Base-by-base conservation (phyloP, 2,329 filamentous ascomycete genomes). In the Apiospora saccharicola region DNA sequence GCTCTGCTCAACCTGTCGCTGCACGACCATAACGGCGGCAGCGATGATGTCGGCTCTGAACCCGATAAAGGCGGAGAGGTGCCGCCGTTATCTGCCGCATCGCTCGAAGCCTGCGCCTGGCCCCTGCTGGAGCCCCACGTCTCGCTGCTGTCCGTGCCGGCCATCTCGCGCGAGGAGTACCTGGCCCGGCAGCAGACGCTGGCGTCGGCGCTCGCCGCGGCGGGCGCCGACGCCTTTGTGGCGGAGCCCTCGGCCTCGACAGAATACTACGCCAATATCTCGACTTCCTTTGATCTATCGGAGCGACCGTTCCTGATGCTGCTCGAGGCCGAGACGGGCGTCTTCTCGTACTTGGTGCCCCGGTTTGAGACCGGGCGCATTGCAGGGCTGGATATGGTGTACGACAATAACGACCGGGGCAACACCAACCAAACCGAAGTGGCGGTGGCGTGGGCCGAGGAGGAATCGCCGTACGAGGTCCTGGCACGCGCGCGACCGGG, bases 331-430 rank as follows among this genome's bases (percentile, higher is more conserved):
- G 73, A 74, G 67, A 72, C 74, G 12, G 78, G 74, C 37, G 67
- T 70, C 16, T 80, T 79, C 72, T 78, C 78, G 4, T 79, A 79
- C 46, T 74, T 79, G 14, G 79, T 80, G 3, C 78, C 78, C 68
- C 74, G 75, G 46, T 80, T 80, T 49, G 79, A 80, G 64, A 76
- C 76, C 5, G 79, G 78, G 47, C 78, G 79, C 44, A 74, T 80
- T 26, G 78, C 76, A 3, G 76, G 75, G 26, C 75, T 79, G 61
- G 75, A 78, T 67, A 80, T 79, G 78, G 78, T 79, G 14, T 78
- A 77, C 73, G 71, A 64, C 57, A 22, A 6, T 22, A 10, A 7
- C 30, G 30, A 13, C 44, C 44, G 44, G 44, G 46, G n/a, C 46
- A n/a, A 64, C 57, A 12, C 3, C 19, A 14, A n/a, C 19, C 19